These are phyloP conservation scores for Fraxinus albicans DNA, from an alignment of 305 asterid species.

Conservation along the genomic window DNA sequence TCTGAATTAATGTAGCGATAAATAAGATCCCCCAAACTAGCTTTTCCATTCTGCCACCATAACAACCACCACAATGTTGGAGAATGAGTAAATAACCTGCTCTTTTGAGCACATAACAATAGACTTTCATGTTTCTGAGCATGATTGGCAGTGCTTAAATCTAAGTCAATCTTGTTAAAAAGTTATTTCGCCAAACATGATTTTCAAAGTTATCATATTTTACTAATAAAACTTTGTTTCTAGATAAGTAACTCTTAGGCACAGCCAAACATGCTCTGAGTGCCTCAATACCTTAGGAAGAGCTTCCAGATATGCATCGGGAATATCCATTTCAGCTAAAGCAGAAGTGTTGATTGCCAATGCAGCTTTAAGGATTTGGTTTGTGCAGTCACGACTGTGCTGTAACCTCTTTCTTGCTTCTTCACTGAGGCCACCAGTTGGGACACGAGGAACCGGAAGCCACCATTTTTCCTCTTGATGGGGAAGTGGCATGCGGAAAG, in stretches of 20 bases:
- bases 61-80: background rate
- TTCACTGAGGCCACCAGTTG: conserved; percentile 61
- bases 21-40: conserved; percentile 69
- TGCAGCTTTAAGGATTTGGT: conserved; percentile 85
- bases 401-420: conserved; percentile 58
- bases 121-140: background rate
- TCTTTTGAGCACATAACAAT: background rate
- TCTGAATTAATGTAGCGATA: conserved; percentile 55
- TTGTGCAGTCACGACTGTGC: conserved; percentile 64
- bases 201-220: background rate
- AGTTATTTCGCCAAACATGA: background rate
- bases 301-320: conserved; percentile 58
- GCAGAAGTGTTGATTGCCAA: conserved; percentile 72
- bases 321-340: conserved; percentile 76
- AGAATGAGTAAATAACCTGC: background rate
- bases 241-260: background rate
- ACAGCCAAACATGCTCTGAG: background rate
- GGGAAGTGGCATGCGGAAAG: conserved; percentile 49
- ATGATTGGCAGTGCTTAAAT: background rate
- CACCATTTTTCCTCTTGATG: conserved; percentile 84
- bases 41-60: conserved; percentile 58
- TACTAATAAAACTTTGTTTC: background rate
- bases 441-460: conserved; percentile 85
- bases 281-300: conserved; percentile 65
- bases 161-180: background rate